A percentile compares a stretch with the other conserved stretches of the same genome.
Evolutionary conservation across 2,329 filamentous ascomycete genomes (phyloP).

Genomic region (Trichoderma gracile): DNA sequence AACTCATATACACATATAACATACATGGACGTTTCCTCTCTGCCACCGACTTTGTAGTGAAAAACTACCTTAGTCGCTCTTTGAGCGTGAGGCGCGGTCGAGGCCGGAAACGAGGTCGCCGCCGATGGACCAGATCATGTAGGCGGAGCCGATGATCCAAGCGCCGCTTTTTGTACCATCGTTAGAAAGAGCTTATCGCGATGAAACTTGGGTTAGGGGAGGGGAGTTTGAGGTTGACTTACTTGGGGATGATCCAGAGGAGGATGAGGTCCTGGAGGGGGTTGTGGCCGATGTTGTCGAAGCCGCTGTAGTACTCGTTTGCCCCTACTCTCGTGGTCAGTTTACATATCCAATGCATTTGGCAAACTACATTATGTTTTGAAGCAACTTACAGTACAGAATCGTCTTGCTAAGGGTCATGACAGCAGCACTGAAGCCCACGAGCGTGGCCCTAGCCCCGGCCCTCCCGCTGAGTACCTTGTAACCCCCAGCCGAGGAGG

Average conservation of each 20-base stretch:
- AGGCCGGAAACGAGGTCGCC: slow-evolving; percentile 52
- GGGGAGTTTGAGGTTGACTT: slow-evolving; percentile 30
- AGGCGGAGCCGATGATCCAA: slow-evolving; percentile 56
- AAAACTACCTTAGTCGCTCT: slow-evolving; percentile 44
- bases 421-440: slow-evolving; percentile 55
- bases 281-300: slow-evolving; percentile 61
- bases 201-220: neutral
- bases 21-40: neutral
- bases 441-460: slow-evolving; percentile 48
- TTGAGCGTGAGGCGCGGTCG: slow-evolving; percentile 42
- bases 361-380: too few relatives aligned
- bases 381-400: slow-evolving; percentile 59
- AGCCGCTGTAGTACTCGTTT: slow-evolving; percentile 58
- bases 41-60: neutral
- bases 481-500: slow-evolving; percentile 29
- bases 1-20: slow-evolving; percentile 13
- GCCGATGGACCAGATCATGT: slow-evolving; percentile 54
- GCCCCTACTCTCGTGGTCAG: slow-evolving; percentile 44
- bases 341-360: neutral
- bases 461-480: slow-evolving; percentile 44
- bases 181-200: neutral
- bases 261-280: slow-evolving; percentile 45
- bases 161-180: slow-evolving; percentile 45
- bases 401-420: slow-evolving; percentile 65
- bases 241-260: slow-evolving; percentile 63